Evolutionary conservation across 2,329 filamentous ascomycete species (phyloP), one percentile per base, ranked within the genome.

Genomic region (Aspergillus sp.): DNA sequence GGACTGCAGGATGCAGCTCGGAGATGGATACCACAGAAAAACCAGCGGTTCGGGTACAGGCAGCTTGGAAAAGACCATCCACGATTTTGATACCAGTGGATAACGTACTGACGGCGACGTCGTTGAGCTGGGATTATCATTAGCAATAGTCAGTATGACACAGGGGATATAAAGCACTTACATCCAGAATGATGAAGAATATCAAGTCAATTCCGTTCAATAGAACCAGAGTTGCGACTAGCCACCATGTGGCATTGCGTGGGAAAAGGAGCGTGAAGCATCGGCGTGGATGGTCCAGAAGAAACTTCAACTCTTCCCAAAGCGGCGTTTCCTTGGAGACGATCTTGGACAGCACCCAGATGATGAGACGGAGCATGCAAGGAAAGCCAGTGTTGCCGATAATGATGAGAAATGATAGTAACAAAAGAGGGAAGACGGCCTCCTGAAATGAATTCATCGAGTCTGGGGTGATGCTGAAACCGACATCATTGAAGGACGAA

Each of bases 181-280:
- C 86, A 80, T 99, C 95, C 15, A 99, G 85, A 59, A 98, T 85
- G 60, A 97, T 87, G 73, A 97, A 99, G 69, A 98, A 90, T 46
- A 98, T 81, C 62, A 98, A 69, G 75, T 99, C 95, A 33, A 96
- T 77, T 9, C 83, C 86, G 70, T 99, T 99, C 59, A 99, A 81
- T 2, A 88, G 72, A 4, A 96, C 80, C 6, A 99, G 80, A 30
- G 97, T 89, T 75, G 86, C 89, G 70, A 98, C 96, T 0, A 99
- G 81, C 91, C 92, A 96, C 95, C 95, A 98, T 1, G 91, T 98
- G 2, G 93, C 91, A 54, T 86, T 87, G 0, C 89, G 88, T 0
- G 95, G 95, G 65, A 99, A 99, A 0, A 99, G 80, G 13, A 99
- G 80, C 0, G 95, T 99, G 70, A 99, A 99, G 76, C 95, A 99